Evolutionary conservation across 768 basidiomycete species (phyloP), one percentile per base, ranked within the genome.

Genomic region (Trametes sanguinea): DNA sequence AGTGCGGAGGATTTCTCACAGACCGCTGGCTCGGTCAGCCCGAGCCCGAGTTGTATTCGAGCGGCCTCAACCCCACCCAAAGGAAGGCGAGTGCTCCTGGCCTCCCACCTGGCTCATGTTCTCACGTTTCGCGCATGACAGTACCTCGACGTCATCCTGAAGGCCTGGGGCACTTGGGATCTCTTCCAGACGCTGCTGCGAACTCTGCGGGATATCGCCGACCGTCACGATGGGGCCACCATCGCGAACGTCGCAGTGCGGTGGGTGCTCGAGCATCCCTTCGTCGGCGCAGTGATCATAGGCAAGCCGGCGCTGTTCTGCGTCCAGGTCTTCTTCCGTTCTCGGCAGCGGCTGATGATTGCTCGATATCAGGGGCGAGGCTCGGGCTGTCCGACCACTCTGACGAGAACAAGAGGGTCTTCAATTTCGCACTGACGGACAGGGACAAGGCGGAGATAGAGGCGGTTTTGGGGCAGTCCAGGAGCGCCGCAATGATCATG

Each of bases 1-100:
- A 92, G 90, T 92, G 91, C 65, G 90, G 90, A 3, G 90, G 90
- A 4, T 90, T 92, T 69, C 78, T 92, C 51, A 77, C 89, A 8
- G 89, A 92, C 71, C 81, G 81, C 65, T 92, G 90, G 89, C 77
- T 92, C 13, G 77, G 79, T 55, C 67, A 78, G 61, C 77, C 84
- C 2, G 85, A 89, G 68, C 90, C 90, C 1, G 87, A 90, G 77
- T 76, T 80, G 6, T 92, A 92, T 67, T 78, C 81, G 14, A 80
- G 81, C 42, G 74, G 80, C 57, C 76, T 92, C 65, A 91, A 88
- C 1, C 90, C 90, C 3, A 92, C 90, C 1, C 89, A 90, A 69
- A 78, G 91, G 66, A 92, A 92, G 82, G 90, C 83, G 71, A 72
- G 61, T 57, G 32, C 9, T 0, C 6, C 22, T 13, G 22, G 8